phyloP scores from a whole-genome alignment of 2,329 filamentous ascomycete genomes.

The Alternaria brassicicola region DNA sequence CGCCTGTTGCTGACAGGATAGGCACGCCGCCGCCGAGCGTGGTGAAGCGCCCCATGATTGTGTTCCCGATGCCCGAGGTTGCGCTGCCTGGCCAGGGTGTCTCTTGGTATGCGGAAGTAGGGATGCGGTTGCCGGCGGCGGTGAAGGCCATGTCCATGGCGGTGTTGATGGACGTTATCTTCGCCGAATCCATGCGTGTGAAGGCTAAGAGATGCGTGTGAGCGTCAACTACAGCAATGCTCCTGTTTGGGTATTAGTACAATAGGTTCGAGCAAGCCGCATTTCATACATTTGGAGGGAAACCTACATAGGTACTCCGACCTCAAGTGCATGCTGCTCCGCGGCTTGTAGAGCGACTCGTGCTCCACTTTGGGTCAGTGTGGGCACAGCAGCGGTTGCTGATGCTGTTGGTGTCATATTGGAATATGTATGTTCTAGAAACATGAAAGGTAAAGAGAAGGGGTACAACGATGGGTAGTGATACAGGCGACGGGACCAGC shows the following conservation, averaged over 20 bases:
- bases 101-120: constrained; percentile 59
- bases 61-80: constrained; percentile 57
- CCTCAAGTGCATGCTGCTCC: constrained; percentile 32
- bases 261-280: not conserved
- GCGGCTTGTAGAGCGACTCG: constrained; percentile 37
- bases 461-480: not conserved
- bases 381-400: constrained; percentile 28
- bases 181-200: constrained; percentile 54
- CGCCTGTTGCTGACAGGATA: constrained; percentile 53
- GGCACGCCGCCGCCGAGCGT: constrained; percentile 60
- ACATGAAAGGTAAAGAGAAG: not conserved
- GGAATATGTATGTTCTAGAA: constrained; percentile 6
- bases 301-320: constrained; percentile 44
- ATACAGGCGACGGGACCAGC: constrained; percentile 5
- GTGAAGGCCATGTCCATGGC: constrained; percentile 67
- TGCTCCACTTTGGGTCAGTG: constrained; percentile 41
- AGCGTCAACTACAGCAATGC: constrained; percentile 55
- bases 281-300: not conserved
- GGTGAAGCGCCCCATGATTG: constrained; percentile 57
- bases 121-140: constrained; percentile 58
- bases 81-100: constrained; percentile 57
- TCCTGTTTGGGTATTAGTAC: constrained; percentile 39
- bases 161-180: constrained; percentile 61
- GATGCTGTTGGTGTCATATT: constrained; percentile 23
- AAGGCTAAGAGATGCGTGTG: constrained; percentile 54